Percentiles rank a stretch among this genome's conserved stretches.
phyloP scores from a whole-genome alignment of 1,139 yeast species.

The Suhomyces taliae region DNA sequence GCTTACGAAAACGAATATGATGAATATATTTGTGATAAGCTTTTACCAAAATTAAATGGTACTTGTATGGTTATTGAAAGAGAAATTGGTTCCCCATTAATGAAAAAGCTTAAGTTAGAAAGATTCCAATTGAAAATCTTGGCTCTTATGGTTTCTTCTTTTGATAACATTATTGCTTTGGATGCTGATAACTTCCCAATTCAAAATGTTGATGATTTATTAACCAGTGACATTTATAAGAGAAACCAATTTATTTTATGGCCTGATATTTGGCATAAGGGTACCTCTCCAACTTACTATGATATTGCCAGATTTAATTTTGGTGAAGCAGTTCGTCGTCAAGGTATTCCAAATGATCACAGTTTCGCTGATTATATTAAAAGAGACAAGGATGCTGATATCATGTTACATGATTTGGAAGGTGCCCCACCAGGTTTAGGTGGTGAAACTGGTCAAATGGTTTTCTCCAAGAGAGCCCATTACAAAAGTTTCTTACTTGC shows the following conservation, averaged over 20 bases:
- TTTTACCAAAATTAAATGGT: conserved; percentile 20
- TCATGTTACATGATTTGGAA: conserved; percentile 33
- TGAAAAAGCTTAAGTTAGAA: conserved; percentile 15
- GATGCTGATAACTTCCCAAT: conserved; percentile 26
- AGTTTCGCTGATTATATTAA: conserved; percentile 15
- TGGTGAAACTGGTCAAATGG: conserved; percentile 39
- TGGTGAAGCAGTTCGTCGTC: conserved; percentile 19
- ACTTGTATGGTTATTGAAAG: conserved; percentile 34
- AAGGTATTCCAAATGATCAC: conserved; percentile 18
- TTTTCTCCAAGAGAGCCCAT: conserved; percentile 32
- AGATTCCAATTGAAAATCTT: conserved; percentile 22
- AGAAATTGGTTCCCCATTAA: conserved; percentile 30
- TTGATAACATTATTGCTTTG: conserved; percentile 22
- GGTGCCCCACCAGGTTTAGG: conserved; percentile 31
- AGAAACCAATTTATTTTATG: conserved; percentile 19
- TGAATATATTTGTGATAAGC: conserved; percentile 17
- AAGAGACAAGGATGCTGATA: conserved; percentile 18
- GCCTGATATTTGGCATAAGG: conserved; percentile 28
- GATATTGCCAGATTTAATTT: conserved; percentile 20
- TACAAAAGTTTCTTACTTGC: conserved; percentile 28
- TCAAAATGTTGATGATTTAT: conserved; percentile 19
- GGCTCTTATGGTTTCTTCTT: conserved; percentile 21
- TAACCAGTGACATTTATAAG: conserved; percentile 15
- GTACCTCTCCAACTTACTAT: conserved; percentile 17
- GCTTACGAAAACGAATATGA: conserved; percentile 20